phyloP scores from a whole-genome alignment of 495 filamentous ascomycete genomes.

The Penicillium bovifimosum region DNA sequence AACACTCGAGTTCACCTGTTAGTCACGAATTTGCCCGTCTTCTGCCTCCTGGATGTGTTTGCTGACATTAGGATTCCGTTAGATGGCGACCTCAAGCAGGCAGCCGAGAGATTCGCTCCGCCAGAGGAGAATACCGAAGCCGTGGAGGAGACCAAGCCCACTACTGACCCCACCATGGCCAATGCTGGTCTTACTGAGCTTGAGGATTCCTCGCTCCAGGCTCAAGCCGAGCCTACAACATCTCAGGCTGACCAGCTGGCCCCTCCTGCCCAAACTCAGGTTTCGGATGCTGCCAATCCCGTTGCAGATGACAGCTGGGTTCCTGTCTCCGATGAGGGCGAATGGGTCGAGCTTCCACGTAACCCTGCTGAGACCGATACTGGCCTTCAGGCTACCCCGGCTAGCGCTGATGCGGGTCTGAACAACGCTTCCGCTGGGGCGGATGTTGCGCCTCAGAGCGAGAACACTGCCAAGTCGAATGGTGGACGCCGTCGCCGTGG shows the following conservation, averaged over 20 bases:
- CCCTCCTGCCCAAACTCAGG: conserved; percentile 48
- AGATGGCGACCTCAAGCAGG: conserved; percentile 66
- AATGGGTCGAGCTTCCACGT: conserved; percentile 74
- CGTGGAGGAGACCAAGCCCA: conserved; percentile 31
- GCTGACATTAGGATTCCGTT: conserved; percentile 23
- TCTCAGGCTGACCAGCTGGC: conserved; percentile 35
- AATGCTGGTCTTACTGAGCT: conserved; percentile 75
- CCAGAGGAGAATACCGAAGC: conserved; percentile 17
- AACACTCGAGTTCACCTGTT: conserved; percentile 69
- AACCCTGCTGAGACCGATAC: conserved; percentile 71
- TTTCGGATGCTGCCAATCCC: conserved; percentile 59
- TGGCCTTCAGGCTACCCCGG: conserved; percentile 54
- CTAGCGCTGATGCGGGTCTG: conserved; percentile 29
- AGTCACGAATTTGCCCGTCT: conserved; percentile 26
- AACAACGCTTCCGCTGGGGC: conserved; percentile 16
- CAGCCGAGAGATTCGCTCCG: conserved; percentile 40
- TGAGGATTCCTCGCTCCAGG: conserved; percentile 34
- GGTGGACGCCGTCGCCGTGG: conserved; percentile 49
- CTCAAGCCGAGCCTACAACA: conserved; percentile 13
- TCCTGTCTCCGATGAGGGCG: conserved; percentile 53
- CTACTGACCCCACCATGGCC: conserved; percentile 70
- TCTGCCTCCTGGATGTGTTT: background rate
- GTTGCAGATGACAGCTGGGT: conserved; percentile 62
- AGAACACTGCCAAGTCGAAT: conserved; percentile 49
- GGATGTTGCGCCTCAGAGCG: conserved; percentile 16